These are phyloP conservation scores for Linnemannia zychae DNA, from an alignment of 192 early-diverging fungal genomes.

Conservation along the genomic window DNA sequence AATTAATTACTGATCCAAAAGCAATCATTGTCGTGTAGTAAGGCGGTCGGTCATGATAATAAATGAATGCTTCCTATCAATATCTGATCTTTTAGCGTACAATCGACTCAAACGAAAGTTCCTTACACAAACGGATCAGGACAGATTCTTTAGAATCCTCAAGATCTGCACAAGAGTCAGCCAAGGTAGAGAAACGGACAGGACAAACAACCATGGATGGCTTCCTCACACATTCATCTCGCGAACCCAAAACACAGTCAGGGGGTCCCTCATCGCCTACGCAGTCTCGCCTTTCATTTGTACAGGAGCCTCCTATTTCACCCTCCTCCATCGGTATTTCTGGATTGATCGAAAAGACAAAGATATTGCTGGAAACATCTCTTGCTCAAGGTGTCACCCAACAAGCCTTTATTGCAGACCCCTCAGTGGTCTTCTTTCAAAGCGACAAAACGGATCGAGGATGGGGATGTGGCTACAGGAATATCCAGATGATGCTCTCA, in stretches of 20 bases:
- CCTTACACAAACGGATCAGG: neutral
- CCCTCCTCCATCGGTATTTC: neutral
- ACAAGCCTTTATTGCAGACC: slow-evolving; percentile 41
- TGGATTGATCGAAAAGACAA: slow-evolving; percentile 19
- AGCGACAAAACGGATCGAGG: slow-evolving; percentile 62
- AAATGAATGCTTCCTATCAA: neutral
- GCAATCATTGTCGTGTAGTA: no score
- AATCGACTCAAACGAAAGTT: neutral
- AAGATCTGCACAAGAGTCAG: neutral
- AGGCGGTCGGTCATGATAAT: neutral
- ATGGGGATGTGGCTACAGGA: slow-evolving; percentile 83
- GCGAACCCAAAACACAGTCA: neutral
- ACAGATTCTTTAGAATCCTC: neutral
- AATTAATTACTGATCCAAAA: neutral
- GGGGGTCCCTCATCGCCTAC: neutral
- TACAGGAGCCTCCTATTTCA: neutral
- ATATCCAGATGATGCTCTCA: slow-evolving; percentile 76
- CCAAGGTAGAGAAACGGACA: neutral
- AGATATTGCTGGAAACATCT: slow-evolving; percentile 22
- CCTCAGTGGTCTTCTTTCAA: slow-evolving; percentile 22
- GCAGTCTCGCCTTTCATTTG: slow-evolving; percentile 3
- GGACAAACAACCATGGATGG: slow-evolving; percentile 55
- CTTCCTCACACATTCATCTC: slow-evolving; percentile 12
- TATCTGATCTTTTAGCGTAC: neutral
- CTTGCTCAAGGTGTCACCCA: slow-evolving; percentile 26